Evolutionary conservation across 352 stramenopile genomes (phyloP), one percentile per base, ranked within the genome.

Genomic region (Phytopythium delawarense): DNA sequence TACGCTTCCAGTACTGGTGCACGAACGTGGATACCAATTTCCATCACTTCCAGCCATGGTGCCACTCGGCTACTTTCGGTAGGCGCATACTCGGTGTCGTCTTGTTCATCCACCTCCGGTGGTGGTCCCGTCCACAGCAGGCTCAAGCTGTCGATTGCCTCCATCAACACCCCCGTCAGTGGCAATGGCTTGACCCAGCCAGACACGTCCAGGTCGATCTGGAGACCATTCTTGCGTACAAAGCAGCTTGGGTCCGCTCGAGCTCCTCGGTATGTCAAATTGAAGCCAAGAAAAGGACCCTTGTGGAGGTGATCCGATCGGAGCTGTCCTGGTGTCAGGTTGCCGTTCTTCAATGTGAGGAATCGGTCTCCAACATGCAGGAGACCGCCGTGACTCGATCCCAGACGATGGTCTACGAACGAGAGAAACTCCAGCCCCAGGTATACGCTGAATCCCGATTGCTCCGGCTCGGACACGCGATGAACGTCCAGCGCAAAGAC

Each of bases 321-420:
- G 50, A 96, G 80, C 48, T 87, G 87, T 13, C 83, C 73, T 20
- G 85, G 80, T 0, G 74, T 86, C 40, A 96, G 66, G 11, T 86
- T 56, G 1, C 87, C 87, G 54, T 92, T 89, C 45, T 93, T 90
- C 44, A 93, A 68, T 20, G 65, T 85, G 34, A 96, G 67, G 66
- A 96, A 96, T 21, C 89, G 85, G 59, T 96, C 83, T 0, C 88
- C 88, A 21, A 96, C 63, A 60, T 96, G 86, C 13, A 96, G 67
- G 7, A 96, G 61, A 23, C 73, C 53, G 7, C 77, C 85, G 32
- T 92, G 85, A 50, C 87, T 88, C 13, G 76, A 87, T 20, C 72
- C 79, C 62, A 89, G 81, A 0, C 86, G 81, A 64, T 93, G 81
- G 34, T 94, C 86, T 16, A 84, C 52, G 32, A 80, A 73, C 12